Base-by-base conservation (phyloP, 139 green algal genomes). In the Pseudopediastrum boryanum region DNA sequence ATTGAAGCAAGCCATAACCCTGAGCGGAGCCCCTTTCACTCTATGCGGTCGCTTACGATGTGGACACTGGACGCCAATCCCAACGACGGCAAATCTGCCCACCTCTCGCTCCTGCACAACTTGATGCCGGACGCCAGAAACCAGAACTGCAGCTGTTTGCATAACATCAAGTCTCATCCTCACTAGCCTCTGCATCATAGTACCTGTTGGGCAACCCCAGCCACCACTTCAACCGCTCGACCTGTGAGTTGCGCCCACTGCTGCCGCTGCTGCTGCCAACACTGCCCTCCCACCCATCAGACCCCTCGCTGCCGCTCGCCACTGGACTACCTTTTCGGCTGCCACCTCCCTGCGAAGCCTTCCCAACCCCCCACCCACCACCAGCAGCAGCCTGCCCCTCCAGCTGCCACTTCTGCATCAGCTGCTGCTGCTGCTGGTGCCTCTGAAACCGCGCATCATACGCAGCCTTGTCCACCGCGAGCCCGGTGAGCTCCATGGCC, bases 191-290 rank as follows among this genome's bases (percentile, higher is more conserved):
- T 7, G 23, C 51, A 27, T 38, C 23, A 52, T 92, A 90, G 70
- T 92, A 94, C 23, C 27, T 69, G 80, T 95, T 95, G n/a, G 90
- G 90, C 52, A 95, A 68, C 5, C 90, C 91, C 33, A 93, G 81
- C 86, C 84, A 94, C 79, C 91, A 95, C 61, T 94, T 94, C 41
- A 92, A 78, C 23, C 90, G 79, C 77, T 95, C 90, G 3, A 93
- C 51, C 19, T 61, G 61, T 48, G 77, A 63, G 52, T 86, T 90
- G 31, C 61, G 67, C 2, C 41, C 41, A 59, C 16, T 46, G 19
- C 31, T 33, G 23, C 25, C 35, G 25, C 10, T 48, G 64, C n/a
- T n/a, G 44, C 46, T 48, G n/a, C 31, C 61, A 5, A 21, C 19
- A 21, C 33, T 63, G 43, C 52, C 43, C 31, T 3, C 42, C 71